Evolutionary conservation across 2,329 filamentous ascomycete species (phyloP).

Genomic region (Botryotinia narcissicola): DNA sequence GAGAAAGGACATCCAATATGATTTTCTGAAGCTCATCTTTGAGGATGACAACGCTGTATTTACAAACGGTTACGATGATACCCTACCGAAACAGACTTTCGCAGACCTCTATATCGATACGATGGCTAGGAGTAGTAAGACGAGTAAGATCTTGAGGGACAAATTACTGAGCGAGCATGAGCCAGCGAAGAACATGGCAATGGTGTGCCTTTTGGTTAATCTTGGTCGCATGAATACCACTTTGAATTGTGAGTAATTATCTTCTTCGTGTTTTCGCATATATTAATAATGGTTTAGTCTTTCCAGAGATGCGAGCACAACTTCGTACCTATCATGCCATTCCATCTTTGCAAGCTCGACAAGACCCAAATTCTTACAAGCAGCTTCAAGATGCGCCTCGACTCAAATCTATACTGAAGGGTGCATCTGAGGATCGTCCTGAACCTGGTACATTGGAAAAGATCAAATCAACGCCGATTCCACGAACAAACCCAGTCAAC

Average conservation of each 20-base stretch:
- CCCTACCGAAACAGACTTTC: constrained; percentile 69
- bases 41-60: constrained; percentile 74
- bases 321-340: constrained; percentile 97
- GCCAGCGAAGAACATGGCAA: constrained; percentile 96
- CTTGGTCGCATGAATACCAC: constrained; percentile 99
- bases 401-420: constrained; percentile 95
- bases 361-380: constrained; percentile 95
- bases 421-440: constrained; percentile 84
- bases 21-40: constrained; percentile 78
- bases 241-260: constrained; percentile 72
- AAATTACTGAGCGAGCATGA: constrained; percentile 90
- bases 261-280: constrained; percentile 17
- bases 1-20: constrained; percentile 85
- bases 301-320: constrained; percentile 98
- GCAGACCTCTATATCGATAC: constrained; percentile 97
- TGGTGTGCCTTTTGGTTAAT: constrained; percentile 97
- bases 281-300: constrained; percentile 60
- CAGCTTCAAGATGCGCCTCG: constrained; percentile 95
- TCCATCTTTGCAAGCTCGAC: constrained; percentile 88
- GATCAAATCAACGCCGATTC: constrained; percentile 66
- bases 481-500: constrained; percentile 95
- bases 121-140: constrained; percentile 98
- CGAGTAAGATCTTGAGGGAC: constrained; percentile 96
- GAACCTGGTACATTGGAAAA: constrained; percentile 83
- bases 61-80: constrained; percentile 73